Conservation (phyloP, 2,329 filamentous ascomycete species). For the Alternaria metachromatica region DNA sequence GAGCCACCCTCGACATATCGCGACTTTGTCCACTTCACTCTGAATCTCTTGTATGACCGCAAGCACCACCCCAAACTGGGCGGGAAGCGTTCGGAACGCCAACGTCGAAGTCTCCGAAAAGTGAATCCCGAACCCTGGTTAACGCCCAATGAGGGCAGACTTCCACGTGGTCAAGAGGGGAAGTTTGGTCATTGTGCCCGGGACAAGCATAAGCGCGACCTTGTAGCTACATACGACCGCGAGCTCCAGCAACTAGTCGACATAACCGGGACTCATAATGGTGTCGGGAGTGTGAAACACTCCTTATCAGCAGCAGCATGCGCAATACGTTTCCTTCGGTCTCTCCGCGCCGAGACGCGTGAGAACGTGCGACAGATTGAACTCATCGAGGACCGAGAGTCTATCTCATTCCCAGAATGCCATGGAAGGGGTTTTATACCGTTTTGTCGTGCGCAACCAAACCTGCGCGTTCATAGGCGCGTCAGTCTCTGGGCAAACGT, state of each 20-base stretch:
- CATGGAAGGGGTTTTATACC: neutral
- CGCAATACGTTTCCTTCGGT: neutral
- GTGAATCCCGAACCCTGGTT: neutral
- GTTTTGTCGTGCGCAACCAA: neutral
- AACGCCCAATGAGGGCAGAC: neutral
- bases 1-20: neutral
- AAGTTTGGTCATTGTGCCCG: neutral
- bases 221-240: neutral
- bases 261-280: neutral
- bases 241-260: neutral
- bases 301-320: neutral
- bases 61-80: neutral
- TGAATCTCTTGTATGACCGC: neutral
- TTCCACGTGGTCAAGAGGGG: neutral
- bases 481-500: neutral
- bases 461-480: neutral
- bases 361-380: neutral
- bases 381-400: neutral
- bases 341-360: neutral
- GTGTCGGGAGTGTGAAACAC: neutral
- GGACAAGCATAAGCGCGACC: rapidly evolving
- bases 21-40: neutral
- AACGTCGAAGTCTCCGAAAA: neutral
- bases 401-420: neutral
- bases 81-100: neutral